These are phyloP conservation scores for Yarrowia porcina DNA, from an alignment of 805 yeast genomes.

Conservation along the genomic window DNA sequence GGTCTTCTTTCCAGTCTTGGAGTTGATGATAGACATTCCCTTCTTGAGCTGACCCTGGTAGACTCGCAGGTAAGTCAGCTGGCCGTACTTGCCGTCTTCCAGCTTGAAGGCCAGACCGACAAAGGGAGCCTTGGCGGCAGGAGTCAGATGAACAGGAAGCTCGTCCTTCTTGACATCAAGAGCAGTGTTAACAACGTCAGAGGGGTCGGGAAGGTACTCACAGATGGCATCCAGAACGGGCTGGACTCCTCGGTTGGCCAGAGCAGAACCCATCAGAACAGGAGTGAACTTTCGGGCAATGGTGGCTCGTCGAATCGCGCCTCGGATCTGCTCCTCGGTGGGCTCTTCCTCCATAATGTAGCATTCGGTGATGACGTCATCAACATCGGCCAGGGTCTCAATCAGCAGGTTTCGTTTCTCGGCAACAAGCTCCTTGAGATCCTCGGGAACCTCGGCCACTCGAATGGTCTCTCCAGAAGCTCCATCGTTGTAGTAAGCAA, in stretches of 20 bases:
- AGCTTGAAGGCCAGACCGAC: constrained; percentile 98
- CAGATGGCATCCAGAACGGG: constrained; percentile 94
- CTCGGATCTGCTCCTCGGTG: constrained; percentile 73
- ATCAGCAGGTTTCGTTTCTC: constrained; percentile 83
- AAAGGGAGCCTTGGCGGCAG: constrained; percentile 73
- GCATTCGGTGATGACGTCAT: constrained; percentile 93
- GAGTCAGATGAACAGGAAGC: constrained; percentile 66
- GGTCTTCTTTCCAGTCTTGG: constrained; percentile 87
- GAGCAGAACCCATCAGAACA: constrained; percentile 99
- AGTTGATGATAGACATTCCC: constrained; percentile 83
- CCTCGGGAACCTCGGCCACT: constrained; percentile 66
- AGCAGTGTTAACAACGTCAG: constrained; percentile 87
- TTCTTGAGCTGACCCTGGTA: constrained; percentile 94
- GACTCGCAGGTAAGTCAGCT: constrained; percentile 92
- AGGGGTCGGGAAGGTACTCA: constrained; percentile 92
- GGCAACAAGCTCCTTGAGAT: constrained; percentile 75
- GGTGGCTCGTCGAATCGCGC: constrained; percentile 90
- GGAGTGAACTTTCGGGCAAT: constrained; percentile 96
- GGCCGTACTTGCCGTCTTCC: constrained; percentile 98
- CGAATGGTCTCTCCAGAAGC: constrained; percentile 79
- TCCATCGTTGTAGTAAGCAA: constrained; percentile 86
- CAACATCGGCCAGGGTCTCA: constrained; percentile 96
- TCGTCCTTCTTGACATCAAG: constrained; percentile 65
- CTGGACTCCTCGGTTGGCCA: constrained; percentile 95
- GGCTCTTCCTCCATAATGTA: constrained; percentile 90